Evolutionary conservation across 176 grass and related monocot species (phyloP), one percentile per base, ranked within the genome.

Genomic region (Musa beccarii): DNA sequence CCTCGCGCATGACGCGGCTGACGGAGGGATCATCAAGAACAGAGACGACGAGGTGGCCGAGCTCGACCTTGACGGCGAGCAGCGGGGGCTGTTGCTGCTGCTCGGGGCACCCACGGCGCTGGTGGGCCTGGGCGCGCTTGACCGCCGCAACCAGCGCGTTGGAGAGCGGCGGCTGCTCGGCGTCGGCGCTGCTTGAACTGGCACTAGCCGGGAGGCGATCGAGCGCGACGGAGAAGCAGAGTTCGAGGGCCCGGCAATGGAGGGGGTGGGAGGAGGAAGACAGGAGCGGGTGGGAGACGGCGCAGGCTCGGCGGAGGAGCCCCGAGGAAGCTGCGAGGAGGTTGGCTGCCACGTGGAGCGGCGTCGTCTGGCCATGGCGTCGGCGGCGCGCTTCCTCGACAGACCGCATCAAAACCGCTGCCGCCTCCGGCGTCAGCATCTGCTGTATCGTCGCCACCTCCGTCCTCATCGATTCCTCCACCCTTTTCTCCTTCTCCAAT

Each of bases 191-290:
- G 51, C 15, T 22, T 13, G 5, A 2, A 22, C 16, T 20, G 1
- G 20, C 23, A 51, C 28, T 15, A 12, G 79, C 62, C 19, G 68
- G 79, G 49, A 80, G 79, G 54, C 79, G 79, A 59, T 80, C 79
- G 59, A 80, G 79, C n/a, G 79, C 79, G 43, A 80, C 69, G 69
- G 79, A 73, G 79, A 80, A 80, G 79, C 79, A 80, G 69, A 80
- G 79, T 49, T 80, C 79, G 69, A 80, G 68, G 13, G 79, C 79
- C 1, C 79, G 79, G 79, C 79, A 80, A 49, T 80, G 79, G 50
- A 80, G 79, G 12, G 79, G 79, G 79, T 80, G 79, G 56, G 79
- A 72, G 56, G 79, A 80, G 10, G 25, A 70, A 2, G 68, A 70
- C 43, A 70, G 68, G 49, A 70, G 68, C 43, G 69, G 79, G 69